A percentile compares a stretch with the other conserved stretches of the same genome.
Evolutionary conservation across 345 rosid genomes (phyloP).

Genomic region (Corymbia maculata): DNA sequence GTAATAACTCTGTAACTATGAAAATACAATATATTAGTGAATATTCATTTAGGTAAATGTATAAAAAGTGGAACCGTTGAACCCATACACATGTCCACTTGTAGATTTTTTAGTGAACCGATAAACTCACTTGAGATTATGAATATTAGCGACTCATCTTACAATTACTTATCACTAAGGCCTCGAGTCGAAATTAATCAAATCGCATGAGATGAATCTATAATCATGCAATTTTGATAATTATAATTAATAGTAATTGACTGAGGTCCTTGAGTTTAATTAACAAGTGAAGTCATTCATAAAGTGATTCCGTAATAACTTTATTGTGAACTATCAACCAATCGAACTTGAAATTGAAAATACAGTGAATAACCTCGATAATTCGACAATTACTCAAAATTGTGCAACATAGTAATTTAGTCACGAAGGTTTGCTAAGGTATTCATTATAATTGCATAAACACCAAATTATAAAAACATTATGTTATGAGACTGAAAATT

Average conservation of each 20-base stretch:
- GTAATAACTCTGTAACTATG: background rate
- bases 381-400: background rate
- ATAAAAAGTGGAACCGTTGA: background rate
- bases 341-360: background rate
- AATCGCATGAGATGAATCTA: background rate
- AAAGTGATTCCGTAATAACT: background rate
- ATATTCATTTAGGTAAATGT: background rate
- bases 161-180: background rate
- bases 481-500: too few species aligned
- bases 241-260: background rate
- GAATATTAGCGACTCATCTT: background rate
- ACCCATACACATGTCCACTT: background rate
- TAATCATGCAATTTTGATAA: background rate
- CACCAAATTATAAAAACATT: too few species aligned
- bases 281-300: background rate
- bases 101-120: background rate
- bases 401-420: slow-evolving; percentile 27
- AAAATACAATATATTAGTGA: background rate
- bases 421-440: background rate
- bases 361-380: slow-evolving; percentile 59
- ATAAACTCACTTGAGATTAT: background rate
- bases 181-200: background rate
- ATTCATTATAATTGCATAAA: too few species aligned
- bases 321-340: background rate
- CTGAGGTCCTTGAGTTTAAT: background rate